Evolutionary conservation across 2,329 filamentous ascomycete species (phyloP), one percentile per base, ranked within the genome.

Genomic region (Fusarium transvaalense): DNA sequence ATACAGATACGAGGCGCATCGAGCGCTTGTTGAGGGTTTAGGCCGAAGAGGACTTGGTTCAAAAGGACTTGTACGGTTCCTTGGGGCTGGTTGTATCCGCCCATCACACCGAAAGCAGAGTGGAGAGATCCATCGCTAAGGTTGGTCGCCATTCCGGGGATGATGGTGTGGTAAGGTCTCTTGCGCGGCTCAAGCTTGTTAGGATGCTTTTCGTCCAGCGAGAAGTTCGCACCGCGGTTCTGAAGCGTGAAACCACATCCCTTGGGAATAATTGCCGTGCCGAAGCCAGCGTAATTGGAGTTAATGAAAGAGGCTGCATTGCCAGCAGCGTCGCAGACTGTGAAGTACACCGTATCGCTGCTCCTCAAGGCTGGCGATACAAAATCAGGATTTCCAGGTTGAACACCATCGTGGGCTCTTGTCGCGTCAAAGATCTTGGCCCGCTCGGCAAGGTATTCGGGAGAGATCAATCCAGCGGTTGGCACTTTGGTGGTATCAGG

Each of bases 291-390:
- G 80, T 94, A 98, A 83, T 95, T 97, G 80, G 91, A 94, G 85
- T 97, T 98, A 83, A 98, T 98, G 82, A 98, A 97, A 23, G 92
- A 96, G 54, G 96, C 94, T 34, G 92, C 95, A 79, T 98, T 98
- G 55, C 96, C 96, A 32, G 89, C 83, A 2, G 83, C 80, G 81
- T 98, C 96, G 0, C 94, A 91, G 13, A 91, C 91, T 58, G 91
- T 89, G 76, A 98, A 97, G 82, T 98, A 98, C 29, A 98, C 96
- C 0, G 96, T 98, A 78, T 99, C 96, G 77, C 91, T 92, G 79
- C 92, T 91, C 66, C 90, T 90, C 64, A 97, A 88, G 0, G 95
- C 95, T 0, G 94, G 94, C 2, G 77, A 93, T 3, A 71, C 59
- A 34, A 77, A 92, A 0, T 74, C 66, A 0, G 84, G 84, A 25